Conservation (phyloP, 2,329 filamentous ascomycete genomes). For the Apiospora pterosperma region DNA sequence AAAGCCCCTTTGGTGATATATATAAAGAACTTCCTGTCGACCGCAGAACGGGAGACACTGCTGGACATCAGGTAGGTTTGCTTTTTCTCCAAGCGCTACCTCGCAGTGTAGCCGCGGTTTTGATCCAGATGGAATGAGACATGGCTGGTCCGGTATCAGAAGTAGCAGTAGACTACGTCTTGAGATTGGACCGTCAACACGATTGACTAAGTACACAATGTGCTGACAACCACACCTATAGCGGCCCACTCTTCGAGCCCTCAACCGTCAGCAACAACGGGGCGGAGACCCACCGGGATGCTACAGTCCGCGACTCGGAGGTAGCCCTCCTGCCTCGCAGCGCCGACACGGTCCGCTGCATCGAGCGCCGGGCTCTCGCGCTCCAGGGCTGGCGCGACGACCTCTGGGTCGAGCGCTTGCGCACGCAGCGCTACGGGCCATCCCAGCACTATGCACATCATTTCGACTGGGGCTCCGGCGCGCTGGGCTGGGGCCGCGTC, state of each 20-base stretch:
- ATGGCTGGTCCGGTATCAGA: not conserved
- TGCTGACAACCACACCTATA: not conserved
- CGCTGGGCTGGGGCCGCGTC: slow-evolving; percentile 44
- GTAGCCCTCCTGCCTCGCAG: slow-evolving; percentile 50
- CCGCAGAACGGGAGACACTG: slow-evolving; percentile 42
- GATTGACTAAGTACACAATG: not conserved
- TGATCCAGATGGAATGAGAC: slow-evolving; percentile 3
- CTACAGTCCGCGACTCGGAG: slow-evolving; percentile 46
- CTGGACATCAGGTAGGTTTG: slow-evolving; percentile 46
- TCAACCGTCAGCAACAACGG: slow-evolving; percentile 49
- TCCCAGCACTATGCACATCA: slow-evolving; percentile 51
- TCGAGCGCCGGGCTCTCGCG: slow-evolving; percentile 43
- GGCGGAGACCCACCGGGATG: slow-evolving; percentile 36
- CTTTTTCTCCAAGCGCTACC: not conserved
- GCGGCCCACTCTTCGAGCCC: slow-evolving; percentile 41
- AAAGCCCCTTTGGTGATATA: slow-evolving; percentile 51
- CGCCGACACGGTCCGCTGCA: slow-evolving; percentile 25
- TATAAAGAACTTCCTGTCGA: slow-evolving; percentile 47
- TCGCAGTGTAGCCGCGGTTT: not conserved
- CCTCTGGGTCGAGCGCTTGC: slow-evolving; percentile 49
- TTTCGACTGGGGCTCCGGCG: slow-evolving; percentile 53
- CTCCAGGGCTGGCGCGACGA: slow-evolving; percentile 53
- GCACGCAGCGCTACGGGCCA: slow-evolving; percentile 46
- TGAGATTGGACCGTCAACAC: not conserved
- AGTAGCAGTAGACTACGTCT: not conserved